Evolutionary conservation across 2,329 filamentous ascomycete species (phyloP).

Genomic region (Escovopsis weberi): DNA sequence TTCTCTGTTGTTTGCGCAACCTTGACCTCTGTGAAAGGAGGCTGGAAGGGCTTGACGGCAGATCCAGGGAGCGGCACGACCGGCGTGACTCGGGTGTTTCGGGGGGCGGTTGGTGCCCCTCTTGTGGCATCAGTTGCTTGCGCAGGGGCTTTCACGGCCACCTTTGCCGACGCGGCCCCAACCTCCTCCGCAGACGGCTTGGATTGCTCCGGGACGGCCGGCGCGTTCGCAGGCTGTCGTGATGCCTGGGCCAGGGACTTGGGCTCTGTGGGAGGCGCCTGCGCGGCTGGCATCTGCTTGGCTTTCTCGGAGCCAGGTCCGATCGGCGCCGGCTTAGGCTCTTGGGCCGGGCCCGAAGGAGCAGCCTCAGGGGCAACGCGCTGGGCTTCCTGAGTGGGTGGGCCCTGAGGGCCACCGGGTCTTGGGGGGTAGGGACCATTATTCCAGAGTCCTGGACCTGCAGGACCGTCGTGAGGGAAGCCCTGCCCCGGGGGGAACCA

Average conservation of each 20-base stretch:
- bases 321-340: conserved; percentile 4
- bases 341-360: conserved; percentile 2
- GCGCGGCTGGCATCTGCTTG: conserved; percentile 30
- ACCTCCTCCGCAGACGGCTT: conserved; percentile 42
- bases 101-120: conserved; percentile 32
- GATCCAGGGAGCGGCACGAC: conserved; percentile 48
- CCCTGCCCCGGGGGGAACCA: conserved; percentile 71
- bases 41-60: conserved; percentile 22
- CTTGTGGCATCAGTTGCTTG: conserved; percentile 23
- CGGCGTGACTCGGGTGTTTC: conserved; percentile 42
- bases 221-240: conserved; percentile 33
- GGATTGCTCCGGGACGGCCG: conserved; percentile 51
- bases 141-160: conserved; percentile 22
- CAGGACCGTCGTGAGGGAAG: conserved; percentile 45
- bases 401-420: conserved; percentile 40
- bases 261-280: conserved; percentile 34
- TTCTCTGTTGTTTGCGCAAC: conserved; percentile 20
- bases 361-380: conserved; percentile 30
- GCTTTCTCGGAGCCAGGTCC: conserved; percentile 36
- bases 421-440: conserved; percentile 48
- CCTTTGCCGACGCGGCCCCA: conserved; percentile 29
- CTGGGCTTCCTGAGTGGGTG: conserved; percentile 41
- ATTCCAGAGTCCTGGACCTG: conserved; percentile 46
- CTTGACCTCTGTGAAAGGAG: conserved; percentile 16
- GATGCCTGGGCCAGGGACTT: conserved; percentile 35